phyloP scores from a whole-genome alignment of 345 rosid species.

The Brassica carinata region DNA sequence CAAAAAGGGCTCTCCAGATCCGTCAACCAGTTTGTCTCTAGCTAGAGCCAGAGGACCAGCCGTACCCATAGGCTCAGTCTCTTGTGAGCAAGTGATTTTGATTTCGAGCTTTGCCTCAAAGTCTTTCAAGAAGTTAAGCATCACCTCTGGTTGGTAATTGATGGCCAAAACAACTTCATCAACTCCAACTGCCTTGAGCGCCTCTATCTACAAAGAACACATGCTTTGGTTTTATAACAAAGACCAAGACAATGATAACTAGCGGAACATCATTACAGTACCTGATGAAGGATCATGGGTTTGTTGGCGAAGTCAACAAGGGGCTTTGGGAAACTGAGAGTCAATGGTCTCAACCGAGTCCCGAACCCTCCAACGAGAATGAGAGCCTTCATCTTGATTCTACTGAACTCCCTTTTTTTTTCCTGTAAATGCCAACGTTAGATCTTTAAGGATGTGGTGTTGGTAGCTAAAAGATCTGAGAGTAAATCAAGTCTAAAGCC shows the following conservation, averaged over 20 bases:
- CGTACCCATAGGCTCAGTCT: constrained; percentile 98
- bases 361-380: constrained; percentile 99
- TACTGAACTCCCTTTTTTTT: constrained; percentile 15
- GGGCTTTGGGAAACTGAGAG: constrained; percentile 97
- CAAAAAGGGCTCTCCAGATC: constrained; percentile 91
- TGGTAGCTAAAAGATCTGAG: neutral
- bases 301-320: constrained; percentile 98
- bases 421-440: constrained; percentile 44
- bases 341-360: constrained; percentile 95
- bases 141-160: constrained; percentile 98
- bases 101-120: constrained; percentile 88
- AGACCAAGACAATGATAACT: neutral
- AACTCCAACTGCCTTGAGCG: constrained; percentile 93
- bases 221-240: neutral
- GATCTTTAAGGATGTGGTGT: constrained; percentile 17
- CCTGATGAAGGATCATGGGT: constrained; percentile 99
- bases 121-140: constrained; percentile 90
- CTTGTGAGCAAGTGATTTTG: constrained; percentile 94
- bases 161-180: constrained; percentile 97
- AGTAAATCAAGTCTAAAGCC: neutral
- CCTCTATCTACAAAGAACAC: constrained; percentile 69
- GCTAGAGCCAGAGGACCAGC: constrained; percentile 99
- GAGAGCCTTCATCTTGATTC: constrained; percentile 85
- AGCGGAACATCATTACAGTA: constrained; percentile 22
- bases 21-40: constrained; percentile 81